Evolutionary conservation across 495 filamentous ascomycete species (phyloP), one percentile per base, ranked within the genome.

Genomic region (Neurospora terricola): DNA sequence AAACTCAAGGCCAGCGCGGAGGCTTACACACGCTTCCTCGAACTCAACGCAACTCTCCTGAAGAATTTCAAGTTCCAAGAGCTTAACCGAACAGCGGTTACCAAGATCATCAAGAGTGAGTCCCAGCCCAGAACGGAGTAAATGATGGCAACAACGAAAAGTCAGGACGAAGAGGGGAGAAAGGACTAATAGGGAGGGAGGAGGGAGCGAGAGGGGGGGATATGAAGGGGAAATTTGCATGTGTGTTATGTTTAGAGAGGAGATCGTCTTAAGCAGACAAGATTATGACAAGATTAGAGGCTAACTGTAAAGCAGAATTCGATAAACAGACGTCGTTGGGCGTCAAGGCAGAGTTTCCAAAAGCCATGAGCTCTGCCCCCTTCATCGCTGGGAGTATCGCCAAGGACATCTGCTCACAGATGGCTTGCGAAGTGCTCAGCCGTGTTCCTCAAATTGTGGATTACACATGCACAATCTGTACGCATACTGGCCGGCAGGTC

Each of bases 31-130:
- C 84, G 83, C 43, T 94, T 94, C 73, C 77, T 93, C 62, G 74
- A 81, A 21, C 83, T 93, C 74, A 94, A 94, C 79, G 81, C 86
- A 34, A 83, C 86, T 39, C 82, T 94, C 27, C 80, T 94, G 45
- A 86, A 86, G 43, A 88, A 90, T 69, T 83, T 94, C 72, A 87
- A 87, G 75, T 94, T 93, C 74, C 91, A 92, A 73, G 90, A 91
- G 75, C 87, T 93, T 45, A 94, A 94, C 75, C 84, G 86, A 69
- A 84, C 83, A 21, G 92, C 92, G 1, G 86, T 93, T 76, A 83
- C 79, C 23, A 94, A 94, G 80, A 94, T 94, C 37, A 82, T 94
- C 75, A 94, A 94, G 80, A 94, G 91, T 91, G 78, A 75, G 86
- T 78, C 18, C 14, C 39, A 37, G 54, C 54, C 23, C 23, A 66